These are phyloP conservation scores for Penicillium silybi DNA, from an alignment of 495 filamentous ascomycete species.

Conservation along the genomic window DNA sequence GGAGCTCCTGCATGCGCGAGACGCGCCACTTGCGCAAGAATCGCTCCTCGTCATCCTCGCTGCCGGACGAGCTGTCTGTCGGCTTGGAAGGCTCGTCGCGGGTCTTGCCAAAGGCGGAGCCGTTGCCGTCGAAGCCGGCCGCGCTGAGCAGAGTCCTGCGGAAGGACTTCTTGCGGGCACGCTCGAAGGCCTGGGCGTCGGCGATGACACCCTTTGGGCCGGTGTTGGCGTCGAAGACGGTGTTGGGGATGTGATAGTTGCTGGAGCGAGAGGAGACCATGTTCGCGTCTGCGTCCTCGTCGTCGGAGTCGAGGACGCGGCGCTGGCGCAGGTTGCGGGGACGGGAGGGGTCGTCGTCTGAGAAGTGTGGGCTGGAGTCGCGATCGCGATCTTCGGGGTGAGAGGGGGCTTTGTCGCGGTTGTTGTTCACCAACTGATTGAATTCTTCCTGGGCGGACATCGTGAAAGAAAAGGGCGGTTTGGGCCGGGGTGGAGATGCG, in stretches of 20 bases:
- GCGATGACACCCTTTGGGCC: constrained; percentile 98
- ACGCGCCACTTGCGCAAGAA: constrained; percentile 84
- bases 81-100: constrained; percentile 41
- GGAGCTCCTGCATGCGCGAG: constrained; percentile 71
- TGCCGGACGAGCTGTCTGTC: constrained; percentile 26
- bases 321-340: constrained; percentile 46
- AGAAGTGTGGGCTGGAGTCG: constrained; percentile 42
- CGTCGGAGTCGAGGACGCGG: constrained; percentile 46
- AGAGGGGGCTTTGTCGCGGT: constrained; percentile 37
- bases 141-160: constrained; percentile 43
- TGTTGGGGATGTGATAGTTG: constrained; percentile 52
- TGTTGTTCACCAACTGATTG: constrained; percentile 62
- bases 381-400: constrained; percentile 55
- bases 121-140: constrained; percentile 27
- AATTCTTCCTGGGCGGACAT: constrained; percentile 87
- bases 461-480: constrained; percentile 27
- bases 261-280: constrained; percentile 41
- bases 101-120: constrained; percentile 26
- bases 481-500: constrained; percentile 2
- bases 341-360: constrained; percentile 46
- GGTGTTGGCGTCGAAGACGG: constrained; percentile 77
- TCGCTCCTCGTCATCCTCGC: constrained; percentile 68
- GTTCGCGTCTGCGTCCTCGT: constrained; percentile 39
- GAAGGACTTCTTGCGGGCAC: constrained; percentile 65
- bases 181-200: constrained; percentile 87